phyloP scores from a whole-genome alignment of 2,329 filamentous ascomycete species.

The Sporothrix schenckii region DNA sequence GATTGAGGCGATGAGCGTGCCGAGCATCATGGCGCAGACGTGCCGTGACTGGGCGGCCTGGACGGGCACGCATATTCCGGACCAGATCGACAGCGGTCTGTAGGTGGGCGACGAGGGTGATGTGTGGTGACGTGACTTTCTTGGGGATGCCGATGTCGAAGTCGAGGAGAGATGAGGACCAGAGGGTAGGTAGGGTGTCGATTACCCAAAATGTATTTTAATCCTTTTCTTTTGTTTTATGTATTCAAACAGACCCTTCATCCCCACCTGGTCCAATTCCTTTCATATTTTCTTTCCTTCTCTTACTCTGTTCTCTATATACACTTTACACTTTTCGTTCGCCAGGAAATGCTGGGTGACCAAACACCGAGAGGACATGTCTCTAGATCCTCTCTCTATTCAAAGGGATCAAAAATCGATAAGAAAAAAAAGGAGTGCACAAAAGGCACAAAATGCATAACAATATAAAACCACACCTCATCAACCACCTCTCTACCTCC shows the following conservation, averaged over 20 bases:
- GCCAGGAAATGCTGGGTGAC: slow-evolving; percentile 11
- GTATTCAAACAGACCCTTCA: background rate
- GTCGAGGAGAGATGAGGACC: background rate
- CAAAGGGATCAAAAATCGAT: background rate
- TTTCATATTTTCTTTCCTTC: background rate
- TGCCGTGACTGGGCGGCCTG: slow-evolving; percentile 57
- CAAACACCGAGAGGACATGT: slow-evolving; percentile 9
- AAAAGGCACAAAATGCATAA: background rate
- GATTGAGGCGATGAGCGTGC: slow-evolving; percentile 48
- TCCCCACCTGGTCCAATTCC: background rate
- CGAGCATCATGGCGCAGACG: slow-evolving; percentile 55
- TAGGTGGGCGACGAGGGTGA: slow-evolving; percentile 36
- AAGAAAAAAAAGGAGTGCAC: background rate
- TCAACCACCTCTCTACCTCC: background rate
- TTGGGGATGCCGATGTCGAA: background rate
- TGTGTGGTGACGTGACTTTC: background rate
- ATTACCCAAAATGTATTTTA: slow-evolving; percentile 17
- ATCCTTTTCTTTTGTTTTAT: background rate
- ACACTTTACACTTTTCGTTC: background rate
- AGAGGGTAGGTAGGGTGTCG: background rate
- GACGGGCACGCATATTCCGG: slow-evolving; percentile 51
- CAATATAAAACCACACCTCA: background rate
- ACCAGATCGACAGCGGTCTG: slow-evolving; percentile 59
- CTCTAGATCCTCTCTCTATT: background rate
- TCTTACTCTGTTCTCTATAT: background rate